Conservation (phyloP, 1,284 basidiomycete genomes). For the Trametes polyzona region DNA sequence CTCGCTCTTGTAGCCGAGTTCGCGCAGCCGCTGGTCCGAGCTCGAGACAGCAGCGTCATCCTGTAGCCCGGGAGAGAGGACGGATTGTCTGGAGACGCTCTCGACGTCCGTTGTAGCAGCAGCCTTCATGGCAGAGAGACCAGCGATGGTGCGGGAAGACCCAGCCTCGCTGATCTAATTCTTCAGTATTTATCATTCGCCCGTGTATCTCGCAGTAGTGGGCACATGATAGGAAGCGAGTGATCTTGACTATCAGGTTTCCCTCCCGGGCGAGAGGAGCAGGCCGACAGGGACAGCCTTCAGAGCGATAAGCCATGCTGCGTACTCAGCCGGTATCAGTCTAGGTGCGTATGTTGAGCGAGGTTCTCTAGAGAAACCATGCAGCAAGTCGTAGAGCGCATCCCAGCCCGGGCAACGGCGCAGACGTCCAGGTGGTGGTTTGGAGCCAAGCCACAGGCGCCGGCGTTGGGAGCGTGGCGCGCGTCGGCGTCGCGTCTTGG, state of each 20-base stretch:
- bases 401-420: too few relatives aligned
- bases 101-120: constrained; percentile 13
- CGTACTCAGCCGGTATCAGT: too few relatives aligned
- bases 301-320: too few relatives aligned
- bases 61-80: background rate
- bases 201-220: constrained; percentile 4
- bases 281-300: too few relatives aligned
- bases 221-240: constrained; percentile 5
- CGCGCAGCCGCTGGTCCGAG: constrained; percentile 53
- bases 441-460: background rate
- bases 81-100: constrained; percentile 14
- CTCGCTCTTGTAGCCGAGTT: constrained; percentile 58
- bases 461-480: too few relatives aligned
- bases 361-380: too few relatives aligned
- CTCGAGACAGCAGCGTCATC: constrained; percentile 1
- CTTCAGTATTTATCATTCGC: constrained; percentile 3
- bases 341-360: too few relatives aligned
- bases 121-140: constrained; percentile 14
- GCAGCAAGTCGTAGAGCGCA: too few relatives aligned
- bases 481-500: too few relatives aligned
- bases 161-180: background rate
- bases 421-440: background rate
- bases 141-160: background rate
- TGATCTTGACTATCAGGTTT: constrained; percentile 1
- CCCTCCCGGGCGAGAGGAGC: background rate